These are phyloP conservation scores for Xylariaceae sp. DNA, from an alignment of 2,329 filamentous ascomycete genomes.

Conservation along the genomic window DNA sequence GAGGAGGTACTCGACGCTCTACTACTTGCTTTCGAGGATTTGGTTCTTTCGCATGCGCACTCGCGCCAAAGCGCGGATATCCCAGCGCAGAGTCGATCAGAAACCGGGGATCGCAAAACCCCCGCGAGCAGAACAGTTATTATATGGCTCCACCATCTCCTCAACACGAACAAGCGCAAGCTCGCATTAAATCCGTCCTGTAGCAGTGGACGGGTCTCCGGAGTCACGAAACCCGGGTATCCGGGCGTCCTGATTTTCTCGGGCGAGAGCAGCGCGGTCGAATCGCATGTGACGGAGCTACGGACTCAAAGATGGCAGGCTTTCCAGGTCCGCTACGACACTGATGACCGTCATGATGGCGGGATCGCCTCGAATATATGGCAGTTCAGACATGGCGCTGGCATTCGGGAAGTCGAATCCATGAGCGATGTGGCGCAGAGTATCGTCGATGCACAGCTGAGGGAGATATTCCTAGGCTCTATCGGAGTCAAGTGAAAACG, in stretches of 20 bases:
- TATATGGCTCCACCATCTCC: slow-evolving; percentile 25
- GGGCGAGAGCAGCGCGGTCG: slow-evolving; percentile 13
- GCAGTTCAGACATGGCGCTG: slow-evolving; percentile 18
- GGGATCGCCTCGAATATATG: slow-evolving; percentile 1
- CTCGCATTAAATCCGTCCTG: slow-evolving; percentile 18
- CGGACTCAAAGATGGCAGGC: slow-evolving; percentile 22
- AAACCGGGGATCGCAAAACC: neutral
- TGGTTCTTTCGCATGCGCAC: slow-evolving; percentile 7
- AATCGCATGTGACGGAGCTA: slow-evolving; percentile 17
- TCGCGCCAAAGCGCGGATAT: neutral
- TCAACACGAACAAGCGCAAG: slow-evolving; percentile 25
- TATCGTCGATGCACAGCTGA: slow-evolving; percentile 11
- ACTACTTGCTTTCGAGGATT: slow-evolving; percentile 17
- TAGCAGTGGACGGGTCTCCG: slow-evolving; percentile 6
- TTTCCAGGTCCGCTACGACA: slow-evolving; percentile 23
- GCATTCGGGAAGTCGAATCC: slow-evolving; percentile 19
- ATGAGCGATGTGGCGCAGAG: slow-evolving; percentile 19
- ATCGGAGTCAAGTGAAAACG: slow-evolving; percentile 21
- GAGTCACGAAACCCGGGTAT: slow-evolving; percentile 22
- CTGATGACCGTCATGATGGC: slow-evolving; percentile 16
- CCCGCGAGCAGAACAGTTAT: slow-evolving; percentile 16
- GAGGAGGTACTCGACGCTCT: slow-evolving; percentile 22
- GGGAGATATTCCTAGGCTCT: slow-evolving; percentile 17
- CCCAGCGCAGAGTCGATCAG: neutral
- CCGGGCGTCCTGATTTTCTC: slow-evolving; percentile 21